Evolutionary conservation across 2,329 filamentous ascomycete species (phyloP), one percentile per base, ranked within the genome.

Genomic region (Sclerotinia glacialis): DNA sequence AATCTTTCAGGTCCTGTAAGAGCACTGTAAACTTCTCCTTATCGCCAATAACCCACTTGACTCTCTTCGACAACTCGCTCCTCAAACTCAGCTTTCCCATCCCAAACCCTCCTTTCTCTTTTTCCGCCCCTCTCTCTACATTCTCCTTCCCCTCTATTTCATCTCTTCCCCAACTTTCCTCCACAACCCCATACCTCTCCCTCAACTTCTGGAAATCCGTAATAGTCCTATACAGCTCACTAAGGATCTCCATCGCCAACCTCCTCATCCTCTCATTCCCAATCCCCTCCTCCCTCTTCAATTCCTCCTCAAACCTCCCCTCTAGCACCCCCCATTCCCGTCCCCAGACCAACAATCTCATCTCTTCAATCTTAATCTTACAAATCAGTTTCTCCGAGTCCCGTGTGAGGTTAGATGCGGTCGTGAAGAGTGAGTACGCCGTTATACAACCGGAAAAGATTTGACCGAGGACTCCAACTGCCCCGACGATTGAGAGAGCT

Each of bases 351-450:
- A 80, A 72, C 46, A 82, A 76, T 5, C 80, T 77, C 79, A 80
- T 81, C 77, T 82, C 80, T 74, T 82, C 80, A 71, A 82, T 82
- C 61, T 79, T 78, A 65, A 82, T 79, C 71, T 82, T 82, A 75
- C 80, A 82, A 53, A 80, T 73, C 42, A 82, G 74, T 49, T 78
- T 77, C 71, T 80, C 78, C 67, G 76, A 77, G 71, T 82, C 80
- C 28, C 73, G 72, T 67, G 80, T 79, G n/a, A 81, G 73, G 56
- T 80, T 77, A 50, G 75, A 72, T 1, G 80, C 80, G 21, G 77
- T 73, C 21, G 78, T 78, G 72, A 82, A 82, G 76, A 80, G 78
- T 37, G 76, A 73, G 70, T 82, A 82, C 12, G 80, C 80, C 67
- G 79, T 79, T 67, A 82, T 76, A 74, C 80, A 82, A 40, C 80